Evolutionary conservation across 345 rosid genomes (phyloP).

Genomic region (Abelmoschus esculentus): DNA sequence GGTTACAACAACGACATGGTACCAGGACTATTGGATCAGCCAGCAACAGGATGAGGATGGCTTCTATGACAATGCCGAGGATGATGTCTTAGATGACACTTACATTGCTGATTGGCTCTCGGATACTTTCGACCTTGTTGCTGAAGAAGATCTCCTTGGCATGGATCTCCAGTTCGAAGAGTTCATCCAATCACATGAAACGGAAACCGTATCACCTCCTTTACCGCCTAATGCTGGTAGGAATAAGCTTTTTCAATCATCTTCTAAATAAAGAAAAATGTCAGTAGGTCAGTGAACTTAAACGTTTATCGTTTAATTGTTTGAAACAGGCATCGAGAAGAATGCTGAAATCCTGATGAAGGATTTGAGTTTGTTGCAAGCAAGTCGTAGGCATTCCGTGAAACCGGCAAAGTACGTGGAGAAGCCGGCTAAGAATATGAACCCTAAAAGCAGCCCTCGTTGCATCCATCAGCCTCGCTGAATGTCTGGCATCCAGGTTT

Average conservation of each 20-base stretch:
- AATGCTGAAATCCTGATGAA: slow-evolving; percentile 16
- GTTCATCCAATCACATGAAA: slow-evolving; percentile 26
- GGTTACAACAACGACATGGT: slow-evolving; percentile 32
- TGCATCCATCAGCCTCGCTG: slow-evolving; percentile 32
- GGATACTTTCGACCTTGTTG: slow-evolving; percentile 35
- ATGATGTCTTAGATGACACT: slow-evolving; percentile 3
- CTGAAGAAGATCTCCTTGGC: slow-evolving; percentile 27
- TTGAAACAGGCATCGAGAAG: slow-evolving; percentile 12
- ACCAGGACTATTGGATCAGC: slow-evolving; percentile 35
- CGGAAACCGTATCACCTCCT: slow-evolving; percentile 9
- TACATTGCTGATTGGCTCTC: slow-evolving; percentile 29
- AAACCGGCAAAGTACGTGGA: slow-evolving; percentile 19
- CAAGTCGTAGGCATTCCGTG: background rate
- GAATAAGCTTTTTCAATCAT: background rate
- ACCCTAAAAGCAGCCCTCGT: slow-evolving; percentile 16
- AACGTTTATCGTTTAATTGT: background rate
- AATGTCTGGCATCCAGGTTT: background rate
- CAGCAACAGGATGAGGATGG: slow-evolving; percentile 25
- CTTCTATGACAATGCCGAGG: slow-evolving; percentile 9
- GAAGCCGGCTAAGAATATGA: slow-evolving; percentile 23
- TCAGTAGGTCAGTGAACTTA: background rate
- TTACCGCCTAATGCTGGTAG: slow-evolving; percentile 1
- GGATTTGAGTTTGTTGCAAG: slow-evolving; percentile 15
- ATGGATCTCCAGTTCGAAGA: slow-evolving; percentile 35
- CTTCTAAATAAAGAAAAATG: background rate